These are phyloP conservation scores for Talaromyces wortmannii DNA, from an alignment of 495 filamentous ascomycete genomes.

Conservation along the genomic window DNA sequence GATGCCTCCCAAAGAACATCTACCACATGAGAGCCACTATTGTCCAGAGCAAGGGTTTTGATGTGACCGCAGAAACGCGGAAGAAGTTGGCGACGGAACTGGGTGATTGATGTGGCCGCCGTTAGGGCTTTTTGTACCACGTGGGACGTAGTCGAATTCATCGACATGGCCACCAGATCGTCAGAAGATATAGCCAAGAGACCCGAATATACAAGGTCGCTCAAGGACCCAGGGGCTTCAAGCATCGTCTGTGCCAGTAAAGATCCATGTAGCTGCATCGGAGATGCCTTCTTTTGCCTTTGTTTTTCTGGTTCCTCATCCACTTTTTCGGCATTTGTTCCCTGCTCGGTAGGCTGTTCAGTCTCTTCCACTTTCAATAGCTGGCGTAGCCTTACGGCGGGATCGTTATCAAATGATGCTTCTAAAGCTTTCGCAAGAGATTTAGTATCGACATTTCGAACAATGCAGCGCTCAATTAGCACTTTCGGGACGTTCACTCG, in stretches of 20 bases:
- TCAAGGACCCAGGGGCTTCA: constrained; percentile 46
- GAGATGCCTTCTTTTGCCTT: constrained; percentile 20
- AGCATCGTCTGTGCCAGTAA: constrained; percentile 62
- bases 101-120: constrained; percentile 45
- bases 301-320: constrained; percentile 11
- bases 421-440: constrained; percentile 55
- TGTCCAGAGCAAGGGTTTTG: constrained; percentile 59
- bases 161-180: constrained; percentile 40
- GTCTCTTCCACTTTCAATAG: constrained; percentile 46
- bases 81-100: constrained; percentile 56
- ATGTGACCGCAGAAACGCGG: constrained; percentile 52
- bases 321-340: constrained; percentile 28
- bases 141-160: constrained; percentile 57
- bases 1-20: constrained; percentile 69
- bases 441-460: constrained; percentile 55
- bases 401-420: constrained; percentile 48
- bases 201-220: constrained; percentile 49
- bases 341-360: constrained; percentile 21
- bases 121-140: constrained; percentile 65
- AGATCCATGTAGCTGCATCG: constrained; percentile 55
- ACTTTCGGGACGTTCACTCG: constrained; percentile 72
- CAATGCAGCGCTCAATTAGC: constrained; percentile 73
- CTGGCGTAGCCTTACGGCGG: constrained; percentile 44
- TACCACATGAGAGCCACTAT: constrained; percentile 70
- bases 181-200: constrained; percentile 37